Percentiles rank a stretch among this genome's conserved stretches.
phyloP scores from a whole-genome alignment of 148 eudicot species.

The Bassia scoparia region DNA sequence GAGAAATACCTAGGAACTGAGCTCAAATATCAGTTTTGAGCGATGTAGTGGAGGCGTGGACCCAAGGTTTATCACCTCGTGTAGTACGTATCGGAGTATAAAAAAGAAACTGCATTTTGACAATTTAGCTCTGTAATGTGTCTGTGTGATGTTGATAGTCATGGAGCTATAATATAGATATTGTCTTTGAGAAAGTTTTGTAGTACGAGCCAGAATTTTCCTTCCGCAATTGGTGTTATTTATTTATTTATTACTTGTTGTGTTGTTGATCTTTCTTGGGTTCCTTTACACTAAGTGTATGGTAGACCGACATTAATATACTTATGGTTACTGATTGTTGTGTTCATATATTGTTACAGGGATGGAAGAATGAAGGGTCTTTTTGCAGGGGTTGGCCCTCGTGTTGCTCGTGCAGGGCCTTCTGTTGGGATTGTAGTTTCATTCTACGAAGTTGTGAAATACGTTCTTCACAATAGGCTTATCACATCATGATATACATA shows the following conservation, averaged over 20 bases:
- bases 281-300: background rate
- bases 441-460: constrained; percentile 91
- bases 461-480: constrained; percentile 49
- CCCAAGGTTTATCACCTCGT: background rate
- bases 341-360: constrained; percentile 32
- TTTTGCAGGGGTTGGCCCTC: constrained; percentile 87
- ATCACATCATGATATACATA: constrained; percentile 29
- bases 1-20: background rate
- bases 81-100: background rate
- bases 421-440: constrained; percentile 94
- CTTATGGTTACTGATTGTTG: background rate
- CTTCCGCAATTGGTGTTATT: background rate
- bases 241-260: background rate
- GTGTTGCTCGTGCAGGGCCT: constrained; percentile 94
- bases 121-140: background rate
- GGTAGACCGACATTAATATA: background rate
- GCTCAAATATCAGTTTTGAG: background rate
- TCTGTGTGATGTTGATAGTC: background rate
- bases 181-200: background rate
- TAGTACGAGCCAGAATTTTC: background rate
- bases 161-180: background rate
- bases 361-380: constrained; percentile 84
- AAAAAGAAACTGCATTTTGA: background rate
- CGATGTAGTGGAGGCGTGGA: background rate
- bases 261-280: too few species aligned